Percentiles rank a stretch among this genome's conserved stretches.
phyloP scores from a whole-genome alignment of 2,329 filamentous ascomycete genomes.

The Coleophoma cylindrospora region DNA sequence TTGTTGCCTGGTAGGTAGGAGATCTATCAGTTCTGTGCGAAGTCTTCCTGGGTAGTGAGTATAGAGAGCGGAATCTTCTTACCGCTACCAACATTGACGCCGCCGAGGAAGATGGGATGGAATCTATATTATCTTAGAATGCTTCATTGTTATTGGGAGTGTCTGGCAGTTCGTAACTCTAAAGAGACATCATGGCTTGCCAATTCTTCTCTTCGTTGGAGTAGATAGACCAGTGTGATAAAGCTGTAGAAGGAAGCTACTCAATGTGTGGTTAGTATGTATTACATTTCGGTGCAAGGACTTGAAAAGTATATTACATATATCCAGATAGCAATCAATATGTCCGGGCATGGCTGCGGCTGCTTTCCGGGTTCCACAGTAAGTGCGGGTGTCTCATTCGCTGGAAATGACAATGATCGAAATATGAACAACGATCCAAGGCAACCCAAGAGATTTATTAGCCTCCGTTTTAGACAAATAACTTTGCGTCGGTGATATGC shows the following conservation, averaged over 20 bases:
- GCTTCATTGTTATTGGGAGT: neutral
- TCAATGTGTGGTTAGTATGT: neutral
- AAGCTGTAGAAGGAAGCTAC: constrained; percentile 63
- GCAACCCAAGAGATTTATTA: no score
- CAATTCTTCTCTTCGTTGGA: constrained; percentile 48
- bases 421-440: no score
- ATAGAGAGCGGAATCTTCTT: constrained; percentile 10
- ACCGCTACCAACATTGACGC: constrained; percentile 57
- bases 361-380: neutral
- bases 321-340: constrained; percentile 64
- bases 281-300: no score
- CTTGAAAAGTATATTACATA: constrained; percentile 43
- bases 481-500: no score
- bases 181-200: constrained; percentile 55
- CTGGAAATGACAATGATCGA: no score
- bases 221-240: constrained; percentile 50
- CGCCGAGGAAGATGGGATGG: constrained; percentile 68
- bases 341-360: constrained; percentile 46
- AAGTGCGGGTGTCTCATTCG: no score
- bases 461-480: no score
- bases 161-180: constrained; percentile 41
- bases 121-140: constrained; percentile 41
- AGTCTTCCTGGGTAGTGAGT: no score
- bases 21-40: no score
- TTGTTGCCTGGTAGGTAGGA: constrained; percentile 52